A percentile compares a stretch with the other conserved stretches of the same genome.
Conservation (phyloP, 371 early-diverging fungal genomes). For the Parasitella parasitica region DNA sequence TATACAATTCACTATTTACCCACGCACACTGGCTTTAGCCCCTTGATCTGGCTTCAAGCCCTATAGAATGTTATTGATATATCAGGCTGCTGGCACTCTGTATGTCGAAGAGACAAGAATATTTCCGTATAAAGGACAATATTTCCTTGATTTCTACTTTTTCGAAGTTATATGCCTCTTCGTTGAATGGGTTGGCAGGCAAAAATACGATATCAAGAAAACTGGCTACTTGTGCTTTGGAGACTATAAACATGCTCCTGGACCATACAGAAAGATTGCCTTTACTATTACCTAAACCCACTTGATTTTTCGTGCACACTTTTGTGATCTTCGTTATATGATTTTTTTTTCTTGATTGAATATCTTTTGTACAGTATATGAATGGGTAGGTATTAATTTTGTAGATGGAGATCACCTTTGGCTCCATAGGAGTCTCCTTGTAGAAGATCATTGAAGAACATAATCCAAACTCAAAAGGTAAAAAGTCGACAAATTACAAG, state of each 20-base stretch:
- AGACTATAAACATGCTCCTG: slow-evolving; percentile 14
- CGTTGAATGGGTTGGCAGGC: slow-evolving; percentile 16
- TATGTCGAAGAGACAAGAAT: slow-evolving; percentile 17
- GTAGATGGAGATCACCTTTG: background rate
- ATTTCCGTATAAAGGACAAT: too few relatives aligned
- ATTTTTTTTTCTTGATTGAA: slow-evolving; percentile 10
- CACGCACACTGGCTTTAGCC: too few relatives aligned
- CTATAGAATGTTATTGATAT: too few relatives aligned
- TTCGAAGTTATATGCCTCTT: slow-evolving; percentile 21
- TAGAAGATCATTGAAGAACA: too few relatives aligned
- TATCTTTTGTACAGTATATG: slow-evolving; percentile 18
- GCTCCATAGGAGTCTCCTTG: slow-evolving; percentile 13
- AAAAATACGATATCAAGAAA: slow-evolving; percentile 18
- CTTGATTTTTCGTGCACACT: slow-evolving; percentile 15
- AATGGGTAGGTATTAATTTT: slow-evolving; percentile 20
- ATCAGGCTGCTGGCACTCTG: slow-evolving; percentile 14
- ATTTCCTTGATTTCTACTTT: slow-evolving; percentile 17
- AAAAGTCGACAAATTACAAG: too few relatives aligned
- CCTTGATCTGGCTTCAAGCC: too few relatives aligned
- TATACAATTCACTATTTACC: too few relatives aligned
- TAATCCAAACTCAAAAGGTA: too few relatives aligned
- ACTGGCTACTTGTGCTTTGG: slow-evolving; percentile 13
- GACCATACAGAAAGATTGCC: slow-evolving; percentile 10
- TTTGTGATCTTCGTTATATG: slow-evolving; percentile 13
- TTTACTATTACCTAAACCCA: slow-evolving; percentile 17